Evolutionary conservation across 768 basidiomycete genomes (phyloP).

Genomic region (Gloeophyllum trabeum): DNA sequence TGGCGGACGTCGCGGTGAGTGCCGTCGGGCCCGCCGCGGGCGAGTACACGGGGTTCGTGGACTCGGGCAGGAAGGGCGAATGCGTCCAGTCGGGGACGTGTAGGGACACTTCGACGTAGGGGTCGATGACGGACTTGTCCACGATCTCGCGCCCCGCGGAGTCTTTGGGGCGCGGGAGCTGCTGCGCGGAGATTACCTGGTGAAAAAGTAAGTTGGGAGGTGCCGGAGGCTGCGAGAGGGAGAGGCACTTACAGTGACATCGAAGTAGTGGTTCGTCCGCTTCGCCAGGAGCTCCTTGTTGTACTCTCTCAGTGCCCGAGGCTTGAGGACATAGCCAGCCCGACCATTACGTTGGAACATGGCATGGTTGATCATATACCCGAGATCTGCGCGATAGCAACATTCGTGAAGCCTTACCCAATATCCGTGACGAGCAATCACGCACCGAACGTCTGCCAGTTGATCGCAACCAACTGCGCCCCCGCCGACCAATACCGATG

Average conservation of each 20-base stretch:
- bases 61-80: slow-evolving; percentile 16
- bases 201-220: not conserved
- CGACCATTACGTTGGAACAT: slow-evolving; percentile 93
- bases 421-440: slow-evolving; percentile 2
- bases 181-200: slow-evolving; percentile 80
- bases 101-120: slow-evolving; percentile 73
- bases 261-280: slow-evolving; percentile 47
- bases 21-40: slow-evolving; percentile 7
- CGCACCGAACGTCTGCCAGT: slow-evolving; percentile 95
- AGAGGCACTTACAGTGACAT: slow-evolving; percentile 40
- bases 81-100: slow-evolving; percentile 64
- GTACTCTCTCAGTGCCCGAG: slow-evolving; percentile 55
- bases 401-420: not conserved
- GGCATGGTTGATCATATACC: slow-evolving; percentile 86
- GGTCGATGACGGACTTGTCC: slow-evolving; percentile 48
- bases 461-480: slow-evolving; percentile 83
- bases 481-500: slow-evolving; percentile 87
- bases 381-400: slow-evolving; percentile 47
- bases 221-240: not conserved
- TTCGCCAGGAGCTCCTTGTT: slow-evolving; percentile 46
- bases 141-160: slow-evolving; percentile 47
- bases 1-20: slow-evolving; percentile 21
- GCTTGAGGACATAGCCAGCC: slow-evolving; percentile 85
- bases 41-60: slow-evolving; percentile 6
- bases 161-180: slow-evolving; percentile 69